Evolutionary conservation across 2,329 filamentous ascomycete genomes (phyloP), one percentile per base, ranked within the genome.

Genomic region (Epichloe elymi): DNA sequence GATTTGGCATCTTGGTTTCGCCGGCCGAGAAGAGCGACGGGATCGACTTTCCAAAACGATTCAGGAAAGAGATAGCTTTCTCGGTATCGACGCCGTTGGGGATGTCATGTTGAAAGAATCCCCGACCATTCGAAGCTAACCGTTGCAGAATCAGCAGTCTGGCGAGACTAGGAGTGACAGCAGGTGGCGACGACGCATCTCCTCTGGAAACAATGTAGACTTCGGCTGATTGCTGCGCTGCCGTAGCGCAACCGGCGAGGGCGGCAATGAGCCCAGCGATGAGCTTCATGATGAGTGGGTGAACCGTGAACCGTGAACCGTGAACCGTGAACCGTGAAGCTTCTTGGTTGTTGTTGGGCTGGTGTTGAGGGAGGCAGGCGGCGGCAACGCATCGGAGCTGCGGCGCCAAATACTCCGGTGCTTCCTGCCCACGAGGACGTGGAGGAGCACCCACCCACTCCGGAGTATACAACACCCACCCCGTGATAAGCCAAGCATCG

Each of bases 101-200:
- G 48, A 73, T 68, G 58, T 71, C 74, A 61, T 66, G 71, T 59
- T 69, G 69, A 57, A 69, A 71, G 56, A 73, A 71, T 55, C 70
- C 74, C 60, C 71, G 71, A 59, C 70, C 67, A 36, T 68, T 63
- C 51, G 69, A 67, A 17, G 70, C 70, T 52, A 80, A 65, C 48
- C 80, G 75, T 61, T 80, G 78, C 12, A 80, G 72, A 46, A 83
- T 63, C 59, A 84, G 71, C 53, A 82, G 70, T 60, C 76, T 72
- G 52, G 75, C 77, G 61, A 80, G 67, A 62, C 75, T 71, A 58
- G 73, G 71, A 46, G 75, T 70, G 58, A 80, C 63, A 44, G 69
- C 68, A 48, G 73, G 66, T 45, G 68, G 59, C 35, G 65, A 57
- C 41, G 61, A 58, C 11, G 58, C 56, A 42, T 62, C 60, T 54